phyloP scores from a whole-genome alignment of 208 protist genomes.

The Trypanosoma cruzi region DNA sequence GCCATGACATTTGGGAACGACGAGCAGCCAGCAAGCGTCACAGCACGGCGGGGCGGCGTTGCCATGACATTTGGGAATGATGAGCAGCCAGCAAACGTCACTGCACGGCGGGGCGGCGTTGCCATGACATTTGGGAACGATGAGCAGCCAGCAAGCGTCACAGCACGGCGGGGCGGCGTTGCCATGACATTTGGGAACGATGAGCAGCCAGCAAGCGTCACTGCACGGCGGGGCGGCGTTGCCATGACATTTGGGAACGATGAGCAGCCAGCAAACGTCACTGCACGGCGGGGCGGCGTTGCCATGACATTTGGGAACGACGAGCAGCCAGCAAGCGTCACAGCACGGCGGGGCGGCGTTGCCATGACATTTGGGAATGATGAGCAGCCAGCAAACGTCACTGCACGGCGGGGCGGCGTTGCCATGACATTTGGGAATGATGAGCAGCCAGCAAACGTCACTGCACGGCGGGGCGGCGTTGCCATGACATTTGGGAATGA shows the following conservation, averaged over 20 bases:
- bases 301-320: slow-evolving; percentile 5
- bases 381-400: slow-evolving; percentile 12
- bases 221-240: slow-evolving; percentile 2
- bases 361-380: slow-evolving; percentile 8
- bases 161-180: slow-evolving; percentile 18
- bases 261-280: background rate
- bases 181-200: slow-evolving; percentile 33
- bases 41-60: slow-evolving; percentile 20
- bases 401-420: slow-evolving; percentile 15
- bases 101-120: background rate
- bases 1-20: slow-evolving; percentile 34
- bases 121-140: slow-evolving; percentile 9
- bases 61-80: slow-evolving; percentile 22
- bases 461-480: slow-evolving; percentile 13
- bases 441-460: slow-evolving; percentile 12
- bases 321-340: slow-evolving; percentile 10
- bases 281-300: background rate
- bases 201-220: slow-evolving; percentile 9
- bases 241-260: slow-evolving; percentile 5
- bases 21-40: slow-evolving; percentile 17
- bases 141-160: slow-evolving; percentile 13
- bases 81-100: slow-evolving; percentile 11
- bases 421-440: slow-evolving; percentile 24
- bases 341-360: background rate
- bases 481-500: background rate